Conservation (phyloP, 139 green algal genomes). For the Edaphochlamys debaryana region DNA sequence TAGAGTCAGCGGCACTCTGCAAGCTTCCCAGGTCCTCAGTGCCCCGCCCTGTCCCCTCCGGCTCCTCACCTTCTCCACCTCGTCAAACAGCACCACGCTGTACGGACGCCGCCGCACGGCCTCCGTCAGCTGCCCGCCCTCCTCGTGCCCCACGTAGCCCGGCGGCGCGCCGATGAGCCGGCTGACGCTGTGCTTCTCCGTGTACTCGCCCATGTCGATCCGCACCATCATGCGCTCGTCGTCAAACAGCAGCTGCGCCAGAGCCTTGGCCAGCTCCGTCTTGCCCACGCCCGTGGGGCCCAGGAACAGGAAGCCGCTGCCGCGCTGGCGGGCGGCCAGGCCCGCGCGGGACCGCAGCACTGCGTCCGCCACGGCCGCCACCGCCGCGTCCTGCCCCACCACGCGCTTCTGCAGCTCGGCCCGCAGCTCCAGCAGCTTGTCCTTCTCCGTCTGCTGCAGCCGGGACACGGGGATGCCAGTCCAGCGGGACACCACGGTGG, state of each 20-base stretch:
- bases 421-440: conserved; percentile 92
- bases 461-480: conserved; percentile 84
- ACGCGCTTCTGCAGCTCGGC: conserved; percentile 92
- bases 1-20: no score
- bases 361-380: conserved; percentile 91
- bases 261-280: conserved; percentile 96
- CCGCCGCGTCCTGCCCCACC: conserved; percentile 89
- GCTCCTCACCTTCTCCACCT: neutral
- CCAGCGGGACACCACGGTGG: conserved; percentile 85
- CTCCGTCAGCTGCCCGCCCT: conserved; percentile 60
- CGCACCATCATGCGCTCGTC: conserved; percentile 84
- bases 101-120: neutral
- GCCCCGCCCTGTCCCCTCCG: conserved; percentile 59
- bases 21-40: conserved; percentile 51
- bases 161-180: conserved; percentile 91
- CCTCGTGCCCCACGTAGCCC: conserved; percentile 65
- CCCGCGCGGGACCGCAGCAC: conserved; percentile 78
- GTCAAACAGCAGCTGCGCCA: conserved; percentile 93
- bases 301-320: conserved; percentile 90
- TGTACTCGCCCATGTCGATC: conserved; percentile 98
- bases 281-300: conserved; percentile 95
- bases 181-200: conserved; percentile 92
- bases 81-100: neutral
- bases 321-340: conserved; percentile 54
- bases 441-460: conserved; percentile 75